Base-by-base conservation (phyloP, 768 basidiomycete genomes). In the Suillus fuscotomentosus region DNA sequence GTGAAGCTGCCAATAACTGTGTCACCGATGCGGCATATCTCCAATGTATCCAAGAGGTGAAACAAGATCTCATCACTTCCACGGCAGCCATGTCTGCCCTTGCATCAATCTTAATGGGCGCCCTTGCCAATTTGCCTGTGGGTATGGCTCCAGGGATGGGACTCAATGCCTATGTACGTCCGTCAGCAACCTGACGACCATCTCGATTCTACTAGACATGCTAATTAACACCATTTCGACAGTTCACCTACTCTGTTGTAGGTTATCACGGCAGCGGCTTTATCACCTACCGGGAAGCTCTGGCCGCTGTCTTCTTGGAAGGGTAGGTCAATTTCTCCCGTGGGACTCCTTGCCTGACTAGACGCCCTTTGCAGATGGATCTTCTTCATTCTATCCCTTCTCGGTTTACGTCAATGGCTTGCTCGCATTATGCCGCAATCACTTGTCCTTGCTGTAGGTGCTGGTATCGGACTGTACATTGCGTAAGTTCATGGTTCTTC, bases 231-330 rank as follows among this genome's bases (percentile, higher is more conserved):
- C 9, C 10, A 10, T 5, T n/a, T 42, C 55, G 17, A 5, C 71
- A 94, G 90, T 94, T 95, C 76, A 82, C 94, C 3, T 95, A 93
- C 76, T 93, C 91, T 20, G 87, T 95, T 15, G 94, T 95, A 31
- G 94, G 94, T 14, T 89, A 88, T 78, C 89, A 93, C 69, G 93
- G 94, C 3, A 82, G 83, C 56, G 81, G 82, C 9, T 81, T 84
- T 60, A 87, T 94, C 71, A 81, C 84, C 10, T 95, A 93, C 73
- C 81, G 83, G 15, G 90, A 95, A 76, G 94, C 93, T 0, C 82
- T 94, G 22, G 86, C 88, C 15, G 94, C 94, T 27, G 90, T 95
- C 51, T 95, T 95, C 76, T 79, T 95, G 67, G 94, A 95, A 81
- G 94, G 92, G 88, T 91, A 68, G 24, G 85, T 73, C 9, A 57